Base-by-base conservation (phyloP, 2,329 filamentous ascomycete genomes). In the Epichloe bromicola region DNA sequence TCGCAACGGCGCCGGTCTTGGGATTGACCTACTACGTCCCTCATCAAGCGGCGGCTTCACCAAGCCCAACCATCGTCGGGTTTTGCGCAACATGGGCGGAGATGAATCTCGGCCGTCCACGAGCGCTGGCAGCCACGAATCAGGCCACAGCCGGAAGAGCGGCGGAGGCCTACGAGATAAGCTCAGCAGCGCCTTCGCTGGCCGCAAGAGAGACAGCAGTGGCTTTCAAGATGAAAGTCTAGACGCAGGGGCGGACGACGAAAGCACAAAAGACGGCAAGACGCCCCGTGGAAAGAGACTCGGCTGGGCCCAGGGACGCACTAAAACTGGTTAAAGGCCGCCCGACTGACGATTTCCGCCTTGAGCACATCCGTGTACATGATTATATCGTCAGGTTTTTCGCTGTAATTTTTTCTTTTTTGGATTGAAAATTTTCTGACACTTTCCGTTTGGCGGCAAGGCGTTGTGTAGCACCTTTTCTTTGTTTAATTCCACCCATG, bases 91-190 rank as follows among this genome's bases (percentile, higher is more conserved):
- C 38, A 39, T 53, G 23, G 46, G 56, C 23, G 51, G 52, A 17
- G 50, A 39, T 3, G 57, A 60, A 23, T 57, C 58, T 26, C 59
- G 67, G 12, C 67, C 65, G 8, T 50, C 55, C 6, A 67, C 67
- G 3, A 66, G 66, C 51, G 60, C 63, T 42, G 62, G 67, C 37
- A 60, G 54, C 46, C 41, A 55, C 26, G 56, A 61, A 33, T 47
- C 54, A 4, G 54, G 51, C 5, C 60, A 63, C 23, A 58, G 62
- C 19, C 57, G 63, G 36, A 63, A 63, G 51, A 60, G 50, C 34
- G 61, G 61, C 20, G 59, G 58, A 30, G 65, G 64, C 4, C 53
- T 70, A 14, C 62, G 67, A 48, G 66, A 68, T 46, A 67, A 63
- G 53, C 57, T 70, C 15, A 64, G 58, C 15, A 64, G 58, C 42